Evolutionary conservation across 1,284 basidiomycete genomes (phyloP), one percentile per base, ranked within the genome.

Genomic region (Calocybe gambosa): DNA sequence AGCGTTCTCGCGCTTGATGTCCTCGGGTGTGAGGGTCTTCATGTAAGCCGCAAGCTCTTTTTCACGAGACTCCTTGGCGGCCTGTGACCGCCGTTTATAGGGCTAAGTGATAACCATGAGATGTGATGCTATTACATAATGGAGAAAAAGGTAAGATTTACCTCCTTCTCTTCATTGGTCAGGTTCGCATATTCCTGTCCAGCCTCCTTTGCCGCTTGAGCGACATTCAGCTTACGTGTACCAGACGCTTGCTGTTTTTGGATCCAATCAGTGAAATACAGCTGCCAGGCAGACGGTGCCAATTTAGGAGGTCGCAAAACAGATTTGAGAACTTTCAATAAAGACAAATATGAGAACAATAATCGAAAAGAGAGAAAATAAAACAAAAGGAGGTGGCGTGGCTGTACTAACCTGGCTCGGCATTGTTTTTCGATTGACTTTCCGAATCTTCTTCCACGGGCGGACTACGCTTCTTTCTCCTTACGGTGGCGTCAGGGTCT

Each of bases 211-310:
- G 93, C 93, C 33, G 93, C 91, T 64, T 94, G 90, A 6, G 93
- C 93, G 49, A 97, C 93, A 64, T 97, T 96, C 42, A 97, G 79
- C 68, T 94, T 93, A 54, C 86, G 75, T 39, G 75, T 78, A 53
- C 78, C 83, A 34, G 77, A 75, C 54, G 81, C 80, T 70, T 93
- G 93, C 64, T 93, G 90, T 60, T 84, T 80, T 65, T 89, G 85
- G 55, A 97, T 91, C 82, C 92, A 93, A 64, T 96, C 92, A 31
- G 91, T 93, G 66, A 97, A 96, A 70, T 93, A 97, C 43, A 97
- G 78, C 67, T 97, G 93, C 93, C 93, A 97, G 36, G 93, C 91
- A 4, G 91, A 94, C 4, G 90, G 92, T 10, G 93, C 90, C 59
- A 94, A 79, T 69, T 94, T 94, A 37, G 93, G 93, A 26, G 90